Percentiles rank a stretch among this genome's conserved stretches.
These are phyloP conservation scores for Chaetomium olivaceum DNA, from an alignment of 2,329 filamentous ascomycete genomes.

Conservation along the genomic window DNA sequence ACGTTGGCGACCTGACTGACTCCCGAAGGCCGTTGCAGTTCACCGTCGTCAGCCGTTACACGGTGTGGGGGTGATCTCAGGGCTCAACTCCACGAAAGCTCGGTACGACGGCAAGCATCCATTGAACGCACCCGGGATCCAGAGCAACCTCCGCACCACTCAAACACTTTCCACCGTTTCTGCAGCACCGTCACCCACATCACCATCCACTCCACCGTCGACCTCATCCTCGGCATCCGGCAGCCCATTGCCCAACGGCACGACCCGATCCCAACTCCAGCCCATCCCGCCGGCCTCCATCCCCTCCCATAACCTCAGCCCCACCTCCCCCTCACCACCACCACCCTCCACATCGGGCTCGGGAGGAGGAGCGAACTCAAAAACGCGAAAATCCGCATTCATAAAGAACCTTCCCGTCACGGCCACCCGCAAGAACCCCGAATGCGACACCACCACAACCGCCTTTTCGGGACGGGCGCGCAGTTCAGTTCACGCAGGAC, in stretches of 20 bases:
- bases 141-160: not conserved
- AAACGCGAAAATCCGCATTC: slow-evolving; percentile 66
- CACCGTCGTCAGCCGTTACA: too few relatives aligned
- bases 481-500: slow-evolving; percentile 54
- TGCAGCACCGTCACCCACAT: not conserved
- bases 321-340: slow-evolving; percentile 33
- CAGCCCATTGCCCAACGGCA: slow-evolving; percentile 36
- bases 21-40: too few relatives aligned
- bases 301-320: slow-evolving; percentile 50
- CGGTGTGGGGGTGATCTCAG: too few relatives aligned
- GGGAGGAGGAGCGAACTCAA: slow-evolving; percentile 53
- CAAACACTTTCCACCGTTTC: not conserved
- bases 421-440: slow-evolving; percentile 60
- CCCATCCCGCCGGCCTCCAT: slow-evolving; percentile 54
- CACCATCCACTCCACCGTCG: not conserved
- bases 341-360: slow-evolving; percentile 12
- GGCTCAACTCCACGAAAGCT: too few relatives aligned
- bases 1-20: not conserved
- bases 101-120: too few relatives aligned
- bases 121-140: too few relatives aligned
- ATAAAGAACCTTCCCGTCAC: slow-evolving; percentile 58
- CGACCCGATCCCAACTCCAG: slow-evolving; percentile 44
- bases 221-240: slow-evolving; percentile 22
- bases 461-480: slow-evolving; percentile 58
- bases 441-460: slow-evolving; percentile 65